A percentile compares a stretch with the other conserved stretches of the same genome.
Conservation (phyloP, 805 yeast genomes). For the Barnettozyma sp. region DNA sequence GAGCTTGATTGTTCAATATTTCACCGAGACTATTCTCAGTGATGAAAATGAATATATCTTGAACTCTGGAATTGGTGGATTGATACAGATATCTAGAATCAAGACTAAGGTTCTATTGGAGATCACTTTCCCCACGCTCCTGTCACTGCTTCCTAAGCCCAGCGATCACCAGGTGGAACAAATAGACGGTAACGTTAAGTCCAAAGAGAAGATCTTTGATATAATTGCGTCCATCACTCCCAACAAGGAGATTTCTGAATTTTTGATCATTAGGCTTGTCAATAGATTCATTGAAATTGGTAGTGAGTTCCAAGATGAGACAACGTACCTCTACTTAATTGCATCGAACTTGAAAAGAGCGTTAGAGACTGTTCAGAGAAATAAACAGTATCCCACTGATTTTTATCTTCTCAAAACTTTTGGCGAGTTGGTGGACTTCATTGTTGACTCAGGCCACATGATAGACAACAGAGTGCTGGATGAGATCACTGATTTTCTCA, state of each 20-base stretch:
- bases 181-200: slow-evolving; percentile 21
- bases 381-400: slow-evolving; percentile 19
- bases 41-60: slow-evolving; percentile 47
- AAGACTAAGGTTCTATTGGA: slow-evolving; percentile 39
- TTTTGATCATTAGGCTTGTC: slow-evolving; percentile 32
- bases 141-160: slow-evolving; percentile 45
- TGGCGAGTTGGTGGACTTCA: slow-evolving; percentile 11
- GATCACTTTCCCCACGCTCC: slow-evolving; percentile 43
- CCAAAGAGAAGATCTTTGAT: slow-evolving; percentile 23
- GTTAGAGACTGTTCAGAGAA: slow-evolving; percentile 19
- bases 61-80: slow-evolving; percentile 46
- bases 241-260: slow-evolving; percentile 30
- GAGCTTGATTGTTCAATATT: slow-evolving; percentile 54
- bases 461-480: slow-evolving; percentile 19
- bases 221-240: slow-evolving; percentile 25
- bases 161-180: slow-evolving; percentile 25
- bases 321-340: slow-evolving; percentile 15
- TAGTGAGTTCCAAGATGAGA: slow-evolving; percentile 2
- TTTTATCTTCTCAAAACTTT: slow-evolving; percentile 14
- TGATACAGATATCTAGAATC: slow-evolving; percentile 39
- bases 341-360: slow-evolving; percentile 17
- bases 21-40: slow-evolving; percentile 53
- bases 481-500: slow-evolving; percentile 28
- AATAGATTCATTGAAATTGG: slow-evolving; percentile 25
- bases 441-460: slow-evolving; percentile 3